Evolutionary conservation across 495 filamentous ascomycete genomes (phyloP).

Genomic region (Penicillium cataractarum): DNA sequence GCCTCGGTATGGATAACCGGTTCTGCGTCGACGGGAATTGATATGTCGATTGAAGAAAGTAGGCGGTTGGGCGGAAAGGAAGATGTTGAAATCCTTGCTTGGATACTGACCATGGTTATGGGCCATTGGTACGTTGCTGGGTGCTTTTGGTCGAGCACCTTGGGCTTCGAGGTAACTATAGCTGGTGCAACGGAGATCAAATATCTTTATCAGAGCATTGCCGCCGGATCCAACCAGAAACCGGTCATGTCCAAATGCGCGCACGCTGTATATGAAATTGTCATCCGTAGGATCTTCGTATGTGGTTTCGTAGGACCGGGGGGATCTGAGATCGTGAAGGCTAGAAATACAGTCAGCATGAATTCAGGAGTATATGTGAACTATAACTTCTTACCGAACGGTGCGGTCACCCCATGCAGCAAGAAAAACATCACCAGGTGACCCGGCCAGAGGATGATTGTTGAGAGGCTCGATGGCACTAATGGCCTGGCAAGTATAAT

Average conservation of each 20-base stretch:
- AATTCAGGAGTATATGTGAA: not conserved
- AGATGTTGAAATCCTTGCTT: constrained; percentile 43
- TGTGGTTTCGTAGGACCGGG: constrained; percentile 43
- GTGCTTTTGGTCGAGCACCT: constrained; percentile 2
- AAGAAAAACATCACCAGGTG: constrained; percentile 58
- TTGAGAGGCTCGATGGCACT: constrained; percentile 58
- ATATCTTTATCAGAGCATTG: constrained; percentile 64
- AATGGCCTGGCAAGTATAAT: constrained; percentile 37
- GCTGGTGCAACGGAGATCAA: constrained; percentile 61
- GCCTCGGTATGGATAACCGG: constrained; percentile 36
- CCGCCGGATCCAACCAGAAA: constrained; percentile 61
- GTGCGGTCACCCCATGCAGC: constrained; percentile 64
- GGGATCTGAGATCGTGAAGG: constrained; percentile 69
- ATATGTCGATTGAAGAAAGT: constrained; percentile 10
- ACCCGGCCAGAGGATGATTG: constrained; percentile 28
- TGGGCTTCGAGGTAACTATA: constrained; percentile 46
- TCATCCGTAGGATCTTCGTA: constrained; percentile 62
- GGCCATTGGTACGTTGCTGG: constrained; percentile 1
- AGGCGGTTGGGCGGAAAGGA: constrained; percentile 37
- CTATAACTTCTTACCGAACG: constrained; percentile 46
- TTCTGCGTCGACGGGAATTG: constrained; percentile 17
- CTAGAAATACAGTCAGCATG: constrained; percentile 33
- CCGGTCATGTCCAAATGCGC: constrained; percentile 56
- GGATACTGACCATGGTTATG: constrained; percentile 14
- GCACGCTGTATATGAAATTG: constrained; percentile 62